Evolutionary conservation across 306 rosid species (phyloP).

Genomic region (Echinosophora koreensis): DNA sequence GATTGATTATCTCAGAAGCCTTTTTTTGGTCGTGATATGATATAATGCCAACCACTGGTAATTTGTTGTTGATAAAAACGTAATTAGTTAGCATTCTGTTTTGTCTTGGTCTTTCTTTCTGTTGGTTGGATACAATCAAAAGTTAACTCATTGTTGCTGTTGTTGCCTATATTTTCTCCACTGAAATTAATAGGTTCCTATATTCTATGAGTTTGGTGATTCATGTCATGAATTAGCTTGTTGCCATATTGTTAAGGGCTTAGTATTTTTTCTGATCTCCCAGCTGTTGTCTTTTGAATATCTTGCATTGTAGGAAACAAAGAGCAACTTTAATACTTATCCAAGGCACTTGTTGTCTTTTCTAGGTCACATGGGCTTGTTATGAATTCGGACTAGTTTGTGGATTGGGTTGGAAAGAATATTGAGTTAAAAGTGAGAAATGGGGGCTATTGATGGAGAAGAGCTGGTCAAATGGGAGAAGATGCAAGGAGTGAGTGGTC

Average conservation of each 20-base stretch:
- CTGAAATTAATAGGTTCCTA: constrained; percentile 42
- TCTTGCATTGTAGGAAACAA: constrained; percentile 57
- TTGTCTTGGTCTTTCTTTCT: constrained; percentile 42
- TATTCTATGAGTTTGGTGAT: constrained; percentile 28
- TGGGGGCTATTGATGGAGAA: constrained; percentile 91
- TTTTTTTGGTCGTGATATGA: constrained; percentile 49
- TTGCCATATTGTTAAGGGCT: constrained; percentile 49
- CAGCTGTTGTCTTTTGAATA: constrained; percentile 48
- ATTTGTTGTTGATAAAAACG: constrained; percentile 46
- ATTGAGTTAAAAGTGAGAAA: constrained; percentile 50
- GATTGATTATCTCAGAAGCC: constrained; percentile 38
- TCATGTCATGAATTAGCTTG: constrained; percentile 54
- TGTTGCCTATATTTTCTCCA: constrained; percentile 49
- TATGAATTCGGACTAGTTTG: constrained; percentile 54
- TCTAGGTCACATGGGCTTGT: constrained; percentile 50
- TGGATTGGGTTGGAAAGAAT: constrained; percentile 44
- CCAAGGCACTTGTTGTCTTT: constrained; percentile 32
- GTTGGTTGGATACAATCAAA: constrained; percentile 62
- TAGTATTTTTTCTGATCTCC: constrained; percentile 48
- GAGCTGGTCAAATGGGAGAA: constrained; percentile 89
- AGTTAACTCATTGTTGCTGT: constrained; percentile 57
- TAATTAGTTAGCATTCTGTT: constrained; percentile 61
- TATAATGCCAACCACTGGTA: constrained; percentile 50
- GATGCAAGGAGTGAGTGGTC: constrained; percentile 72
- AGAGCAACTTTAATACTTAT: constrained; percentile 33